Evolutionary conservation across 164 flowering plant genomes (phyloP), one percentile per base, ranked within the genome.

Genomic region (Santalum album): DNA sequence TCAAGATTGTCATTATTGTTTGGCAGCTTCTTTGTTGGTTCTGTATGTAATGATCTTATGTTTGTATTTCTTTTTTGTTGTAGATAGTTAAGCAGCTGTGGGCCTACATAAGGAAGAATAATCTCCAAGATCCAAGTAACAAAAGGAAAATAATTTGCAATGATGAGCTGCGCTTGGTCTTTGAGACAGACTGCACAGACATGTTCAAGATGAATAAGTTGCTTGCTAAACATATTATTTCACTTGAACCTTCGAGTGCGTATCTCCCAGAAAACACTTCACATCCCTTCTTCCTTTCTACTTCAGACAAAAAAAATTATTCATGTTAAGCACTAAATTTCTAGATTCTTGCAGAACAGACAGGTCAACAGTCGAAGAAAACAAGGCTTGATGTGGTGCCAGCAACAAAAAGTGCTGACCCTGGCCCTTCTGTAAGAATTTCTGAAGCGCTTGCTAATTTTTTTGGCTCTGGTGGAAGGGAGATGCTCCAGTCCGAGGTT

Each of bases 401-500:
- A 40, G 56, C 58, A 26, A 58, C 72, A 67, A 70, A 75, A 63
- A 64, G 23, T 63, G 56, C 66, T 60, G 82, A 76, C 53, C 64
- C 58, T 69, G 17, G 65, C 16, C 63, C 83, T 40, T 52, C 78
- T 57, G 74, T 84, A 24, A 58, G 69, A 54, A 83, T 88, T 56
- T 88, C 98, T 72, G 90, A 83, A 58, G 79, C 77, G 25, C 94
- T 91, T 56, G 87, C 84, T 23, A 80, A 62, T 17, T 88, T 88
- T 70, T 76, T 91, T 49, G 96, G 95, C 34, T 65, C 78, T 53
- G 79, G 60, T 25, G 90, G 64, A 55, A 81, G 72, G 71, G 95
- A 84, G 68, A 88, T 91, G 87, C 69, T 63, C 18, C 78, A 72
- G 36, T 34, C 81, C 22, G 95, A 84, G 46, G 92, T 72, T n/a